Evolutionary conservation across 176 grass and related monocot species (phyloP), one percentile per base, ranked within the genome.

Genomic region (Puya raimondii): DNA sequence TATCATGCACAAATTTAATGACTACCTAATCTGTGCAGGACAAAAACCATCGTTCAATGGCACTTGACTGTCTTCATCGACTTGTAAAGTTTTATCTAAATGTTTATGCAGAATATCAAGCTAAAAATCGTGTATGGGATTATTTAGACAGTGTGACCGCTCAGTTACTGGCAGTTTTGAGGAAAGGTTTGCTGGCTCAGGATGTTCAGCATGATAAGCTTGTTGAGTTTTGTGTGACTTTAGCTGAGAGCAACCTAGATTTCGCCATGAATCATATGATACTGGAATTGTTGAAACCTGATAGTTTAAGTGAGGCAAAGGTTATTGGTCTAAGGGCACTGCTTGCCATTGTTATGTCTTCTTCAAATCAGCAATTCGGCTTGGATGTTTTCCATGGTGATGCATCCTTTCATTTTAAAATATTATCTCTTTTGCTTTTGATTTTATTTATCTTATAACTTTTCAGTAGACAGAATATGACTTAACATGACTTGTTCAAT

Each of bases 241-340:
- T 97, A 74, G 79, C 94, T 57, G 89, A 84, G 68, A 87, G 81
- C 74, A 86, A 97, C 74, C 84, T 97, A 33, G 89, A 92, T 80
- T 97, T 97, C 72, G 80, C 86, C 42, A 97, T 97, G 94, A 97
- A 85, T 67, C 94, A 97, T 81, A 92, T 97, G 89, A 87, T 97
- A 79, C 82, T 97, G 48, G 94, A 97, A 81, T 81, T 97, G 70
- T 70, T 97, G 23, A 97, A 92, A 84, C 63, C 73, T 79, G 94
- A 97, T 83, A 89, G 84, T 80, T 81, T 81, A 52, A 92, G 89
- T 83, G 94, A 97, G 83, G 94, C 94, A 70, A 97, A 92, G 80
- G 94, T 97, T 75, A 81, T 97, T 81, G 94, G 94, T 65, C 86
- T 97, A 64, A 84, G 89, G 27, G 89, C 94, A 79, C 77, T 97